A percentile compares a stretch with the other conserved stretches of the same genome.
These are phyloP conservation scores for Scedosporium aurantiacum DNA, from an alignment of 2,329 filamentous ascomycete species.

Conservation along the genomic window DNA sequence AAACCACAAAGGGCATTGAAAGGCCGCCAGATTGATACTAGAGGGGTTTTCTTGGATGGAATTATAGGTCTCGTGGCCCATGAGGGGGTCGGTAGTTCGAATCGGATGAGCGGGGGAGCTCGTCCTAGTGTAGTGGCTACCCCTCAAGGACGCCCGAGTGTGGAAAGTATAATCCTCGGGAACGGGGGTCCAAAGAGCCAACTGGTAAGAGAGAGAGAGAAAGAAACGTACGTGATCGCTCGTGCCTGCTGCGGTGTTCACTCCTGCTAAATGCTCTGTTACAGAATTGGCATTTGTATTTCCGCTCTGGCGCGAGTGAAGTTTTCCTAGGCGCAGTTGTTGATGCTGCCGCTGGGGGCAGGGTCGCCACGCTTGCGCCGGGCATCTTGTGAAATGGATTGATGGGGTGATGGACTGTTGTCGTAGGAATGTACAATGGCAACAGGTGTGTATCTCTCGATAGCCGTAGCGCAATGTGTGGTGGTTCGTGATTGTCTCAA, in stretches of 20 bases:
- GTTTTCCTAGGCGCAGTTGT: constrained; percentile 66
- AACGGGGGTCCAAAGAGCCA: not conserved
- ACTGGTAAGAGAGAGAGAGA: constrained; percentile 7
- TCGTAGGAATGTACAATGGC: not conserved
- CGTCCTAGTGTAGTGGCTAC: not conserved
- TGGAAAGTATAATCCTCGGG: not conserved
- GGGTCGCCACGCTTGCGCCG: constrained; percentile 55
- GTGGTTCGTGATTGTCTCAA: constrained; percentile 1
- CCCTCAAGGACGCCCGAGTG: not conserved
- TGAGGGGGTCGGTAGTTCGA: constrained; percentile 1
- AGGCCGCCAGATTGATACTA: not conserved
- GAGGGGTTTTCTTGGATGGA: constrained; percentile 7
- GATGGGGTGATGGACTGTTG: constrained; percentile 8
- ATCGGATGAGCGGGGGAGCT: not conserved
- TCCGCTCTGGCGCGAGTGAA: constrained; percentile 76
- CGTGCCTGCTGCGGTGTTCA: constrained; percentile 93
- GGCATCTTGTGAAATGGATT: constrained; percentile 47
- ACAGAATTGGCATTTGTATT: constrained; percentile 99
- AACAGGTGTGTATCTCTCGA: constrained; percentile 3
- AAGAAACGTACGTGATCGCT: constrained; percentile 82
- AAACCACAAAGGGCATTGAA: not conserved
- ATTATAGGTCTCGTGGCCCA: constrained; percentile 10
- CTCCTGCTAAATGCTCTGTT: constrained; percentile 94
- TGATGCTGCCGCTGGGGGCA: constrained; percentile 53
- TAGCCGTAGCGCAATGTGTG: not conserved